Base-by-base conservation (phyloP, 495 filamentous ascomycete genomes). In the Neurospora intermedia region DNA sequence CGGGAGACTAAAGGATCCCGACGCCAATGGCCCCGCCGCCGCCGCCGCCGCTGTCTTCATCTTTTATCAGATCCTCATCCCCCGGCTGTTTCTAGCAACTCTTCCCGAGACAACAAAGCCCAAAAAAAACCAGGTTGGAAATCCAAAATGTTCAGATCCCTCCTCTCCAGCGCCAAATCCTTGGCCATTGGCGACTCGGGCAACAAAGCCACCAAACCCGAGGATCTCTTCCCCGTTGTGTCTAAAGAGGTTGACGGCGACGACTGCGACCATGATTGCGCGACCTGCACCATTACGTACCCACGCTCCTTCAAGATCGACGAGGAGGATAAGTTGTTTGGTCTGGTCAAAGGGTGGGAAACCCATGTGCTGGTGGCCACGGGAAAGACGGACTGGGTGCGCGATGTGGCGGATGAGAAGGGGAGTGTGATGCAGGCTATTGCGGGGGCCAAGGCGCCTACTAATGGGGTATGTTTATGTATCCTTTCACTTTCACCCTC, bases 361-460 rank as follows among this genome's bases (percentile, higher is more conserved):
- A 95, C 93, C 20, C 96, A 99, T 80, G 78, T 97, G 72, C 85
- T 99, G 46, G 93, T 99, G 20, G 96, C 95, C 13, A 99, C 96
- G 2, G 94, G 94, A 48, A 97, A 98, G 84, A 90, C 90, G 31
- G 96, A 99, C 82, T 99, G 96, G 96, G 90, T 94, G 76, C 83
- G 92, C 69, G 91, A 97, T 82, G 92, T 98, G 16, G 90, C 89
- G 62, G 92, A 98, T 76, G 96, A 98, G 83, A 88, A 89, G 81
- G 96, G 94, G 2, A 97, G 94, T 78, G 88, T 99, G 39, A 98
- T 99, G 96, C 90, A 96, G 83, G 96, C 94, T 9, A 88, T 98
- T 78, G 89, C 86, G 8, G 82, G 83, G 11, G 82, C 89, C 39
- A 87, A 88, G 77, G 77, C 71, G 70, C 90, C 92, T 0, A 86